These are phyloP conservation scores for Suhomyces prunicola DNA, from an alignment of 805 yeast genomes.

Conservation along the genomic window DNA sequence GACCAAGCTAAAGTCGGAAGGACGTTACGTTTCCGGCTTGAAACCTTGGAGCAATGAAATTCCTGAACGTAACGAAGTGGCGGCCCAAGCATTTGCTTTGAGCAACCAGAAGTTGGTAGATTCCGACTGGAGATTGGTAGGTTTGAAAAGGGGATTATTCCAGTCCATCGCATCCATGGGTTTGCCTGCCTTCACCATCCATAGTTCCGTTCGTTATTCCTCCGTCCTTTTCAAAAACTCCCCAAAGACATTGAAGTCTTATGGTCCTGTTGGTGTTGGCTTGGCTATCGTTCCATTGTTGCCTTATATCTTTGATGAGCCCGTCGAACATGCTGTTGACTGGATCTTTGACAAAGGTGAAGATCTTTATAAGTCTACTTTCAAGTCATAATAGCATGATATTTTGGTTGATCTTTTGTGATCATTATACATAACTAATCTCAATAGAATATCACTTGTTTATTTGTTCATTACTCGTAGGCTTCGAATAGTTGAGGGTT, in stretches of 20 bases:
- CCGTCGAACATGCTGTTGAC: constrained; percentile 70
- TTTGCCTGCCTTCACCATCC: constrained; percentile 82
- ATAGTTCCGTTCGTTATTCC: constrained; percentile 68
- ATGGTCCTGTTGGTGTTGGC: constrained; percentile 80
- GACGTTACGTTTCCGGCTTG: constrained; percentile 56
- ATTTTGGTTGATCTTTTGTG: background rate
- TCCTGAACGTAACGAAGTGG: constrained; percentile 35
- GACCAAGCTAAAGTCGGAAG: constrained; percentile 62
- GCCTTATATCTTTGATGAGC: constrained; percentile 79
- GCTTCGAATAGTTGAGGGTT: constrained; percentile 64
- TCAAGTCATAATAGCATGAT: background rate
- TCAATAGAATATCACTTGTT: background rate
- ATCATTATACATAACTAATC: background rate
- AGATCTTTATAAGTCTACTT: constrained; percentile 11
- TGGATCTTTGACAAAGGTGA: constrained; percentile 54
- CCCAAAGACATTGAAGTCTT: constrained; percentile 48
- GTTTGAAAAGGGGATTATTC: constrained; percentile 70
- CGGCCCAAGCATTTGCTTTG: constrained; percentile 30
- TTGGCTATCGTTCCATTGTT: constrained; percentile 71
- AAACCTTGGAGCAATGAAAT: constrained; percentile 65
- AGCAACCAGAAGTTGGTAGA: constrained; percentile 32
- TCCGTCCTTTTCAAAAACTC: constrained; percentile 58
- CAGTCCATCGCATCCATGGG: constrained; percentile 85
- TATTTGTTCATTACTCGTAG: constrained; percentile 30
- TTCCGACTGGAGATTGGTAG: constrained; percentile 65